Evolutionary conservation across 345 rosid genomes (phyloP).

Genomic region (Citrus reticulata): DNA sequence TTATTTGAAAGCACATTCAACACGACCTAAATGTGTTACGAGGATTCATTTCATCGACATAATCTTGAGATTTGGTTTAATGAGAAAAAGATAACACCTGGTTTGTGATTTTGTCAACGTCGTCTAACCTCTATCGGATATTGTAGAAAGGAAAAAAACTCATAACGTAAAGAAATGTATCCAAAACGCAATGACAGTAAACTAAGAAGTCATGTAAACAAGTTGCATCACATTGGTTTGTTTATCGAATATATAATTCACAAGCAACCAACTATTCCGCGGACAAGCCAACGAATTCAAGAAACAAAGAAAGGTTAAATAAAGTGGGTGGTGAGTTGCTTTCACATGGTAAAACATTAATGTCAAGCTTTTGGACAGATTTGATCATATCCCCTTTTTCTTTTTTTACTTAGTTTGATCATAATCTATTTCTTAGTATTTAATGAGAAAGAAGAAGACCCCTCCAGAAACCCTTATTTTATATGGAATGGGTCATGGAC

Average conservation of each 20-base stretch:
- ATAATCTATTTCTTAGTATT: neutral
- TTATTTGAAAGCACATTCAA: too few relatives aligned
- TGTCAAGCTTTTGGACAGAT: constrained; percentile 6
- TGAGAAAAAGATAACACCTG: neutral
- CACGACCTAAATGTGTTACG: too few relatives aligned
- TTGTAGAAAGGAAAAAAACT: neutral
- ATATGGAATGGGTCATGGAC: neutral
- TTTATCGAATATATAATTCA: neutral
- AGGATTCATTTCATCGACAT: too few relatives aligned
- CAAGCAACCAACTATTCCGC: constrained; percentile 13
- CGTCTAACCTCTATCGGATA: neutral
- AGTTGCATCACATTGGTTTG: neutral
- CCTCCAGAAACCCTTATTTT: neutral
- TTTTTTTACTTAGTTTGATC: neutral
- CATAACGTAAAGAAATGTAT: neutral
- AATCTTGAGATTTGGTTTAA: neutral
- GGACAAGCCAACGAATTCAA: constrained; percentile 4
- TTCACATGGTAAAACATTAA: constrained; percentile 7
- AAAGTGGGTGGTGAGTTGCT: neutral
- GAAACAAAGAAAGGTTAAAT: neutral
- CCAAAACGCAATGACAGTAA: neutral
- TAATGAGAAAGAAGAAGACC: neutral
- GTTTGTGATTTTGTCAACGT: neutral
- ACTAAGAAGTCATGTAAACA: neutral
- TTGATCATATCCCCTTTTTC: neutral